Evolutionary conservation across 169 alveolate genomes (phyloP).

Genomic region (Perkinsus marinus): DNA sequence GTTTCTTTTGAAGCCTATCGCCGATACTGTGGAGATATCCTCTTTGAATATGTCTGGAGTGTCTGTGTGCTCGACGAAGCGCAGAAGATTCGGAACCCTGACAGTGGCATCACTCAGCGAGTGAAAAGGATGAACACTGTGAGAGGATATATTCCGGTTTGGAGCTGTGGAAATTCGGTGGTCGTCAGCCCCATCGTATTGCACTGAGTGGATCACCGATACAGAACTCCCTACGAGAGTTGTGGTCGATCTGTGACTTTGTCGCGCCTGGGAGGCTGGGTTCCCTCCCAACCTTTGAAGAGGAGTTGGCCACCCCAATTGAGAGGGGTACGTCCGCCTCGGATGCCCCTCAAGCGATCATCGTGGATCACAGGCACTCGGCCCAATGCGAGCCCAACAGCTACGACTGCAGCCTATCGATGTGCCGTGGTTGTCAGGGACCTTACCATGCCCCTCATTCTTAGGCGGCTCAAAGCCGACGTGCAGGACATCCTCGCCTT

Average conservation of each 20-base stretch:
- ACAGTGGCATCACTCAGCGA: slow-evolving; percentile 63
- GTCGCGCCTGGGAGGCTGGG: slow-evolving; percentile 80
- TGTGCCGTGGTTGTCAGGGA: slow-evolving; percentile 27
- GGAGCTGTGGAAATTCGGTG: not conserved
- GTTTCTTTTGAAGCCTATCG: slow-evolving; percentile 48
- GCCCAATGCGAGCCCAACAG: slow-evolving; percentile 6
- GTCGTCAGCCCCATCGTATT: slow-evolving; percentile 40
- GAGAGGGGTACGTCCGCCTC: not conserved
- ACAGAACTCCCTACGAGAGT: slow-evolving; percentile 76
- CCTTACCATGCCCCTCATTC: slow-evolving; percentile 21
- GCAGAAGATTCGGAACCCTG: slow-evolving; percentile 76
- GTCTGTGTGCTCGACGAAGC: slow-evolving; percentile 81
- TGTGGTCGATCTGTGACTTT: slow-evolving; percentile 85
- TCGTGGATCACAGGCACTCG: slow-evolving; percentile 11
- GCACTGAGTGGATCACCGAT: slow-evolving; percentile 82
- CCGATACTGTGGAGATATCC: slow-evolving; percentile 10
- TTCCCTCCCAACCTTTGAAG: slow-evolving; percentile 58
- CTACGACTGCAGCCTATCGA: slow-evolving; percentile 29
- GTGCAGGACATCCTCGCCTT: slow-evolving; percentile 28
- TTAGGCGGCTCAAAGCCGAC: slow-evolving; percentile 16
- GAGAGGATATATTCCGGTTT: not conserved
- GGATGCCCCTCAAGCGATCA: not conserved
- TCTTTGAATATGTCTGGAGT: slow-evolving; percentile 44
- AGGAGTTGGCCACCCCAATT: slow-evolving; percentile 31
- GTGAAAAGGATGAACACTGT: slow-evolving; percentile 29